phyloP scores from a whole-genome alignment of 2,329 filamentous ascomycete species.

The Monosporascus ibericus region DNA sequence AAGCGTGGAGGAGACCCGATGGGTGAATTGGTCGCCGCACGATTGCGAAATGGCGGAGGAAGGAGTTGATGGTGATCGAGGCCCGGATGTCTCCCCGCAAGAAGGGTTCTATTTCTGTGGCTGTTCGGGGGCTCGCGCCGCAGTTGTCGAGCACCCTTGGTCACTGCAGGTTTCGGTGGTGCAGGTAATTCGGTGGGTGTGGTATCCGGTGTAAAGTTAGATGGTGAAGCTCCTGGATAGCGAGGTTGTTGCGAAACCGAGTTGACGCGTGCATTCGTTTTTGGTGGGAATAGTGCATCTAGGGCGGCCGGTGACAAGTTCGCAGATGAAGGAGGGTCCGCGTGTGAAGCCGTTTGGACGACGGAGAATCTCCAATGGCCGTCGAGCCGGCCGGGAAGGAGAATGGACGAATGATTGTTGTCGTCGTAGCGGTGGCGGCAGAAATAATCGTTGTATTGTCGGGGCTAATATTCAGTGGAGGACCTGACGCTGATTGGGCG shows the following conservation, averaged over 20 bases:
- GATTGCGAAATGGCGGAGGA: conserved; percentile 40
- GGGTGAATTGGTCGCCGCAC: conserved; percentile 23
- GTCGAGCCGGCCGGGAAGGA: conserved; percentile 16
- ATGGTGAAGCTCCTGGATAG: conserved; percentile 1
- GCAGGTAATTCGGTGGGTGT: neutral
- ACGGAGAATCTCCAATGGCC: conserved; percentile 12
- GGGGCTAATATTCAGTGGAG: too few relatives aligned
- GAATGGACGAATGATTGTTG: neutral
- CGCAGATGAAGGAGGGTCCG: conserved; percentile 12
- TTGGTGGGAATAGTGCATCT: conserved; percentile 10
- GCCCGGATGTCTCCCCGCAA: conserved; percentile 11
- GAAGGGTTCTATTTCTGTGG: conserved; percentile 16
- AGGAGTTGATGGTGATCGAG: conserved; percentile 14
- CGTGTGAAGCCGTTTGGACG: conserved; percentile 29
- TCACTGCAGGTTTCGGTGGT: conserved; percentile 4
- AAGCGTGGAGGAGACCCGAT: conserved; percentile 33
- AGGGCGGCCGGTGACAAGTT: conserved; percentile 23
- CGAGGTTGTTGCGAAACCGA: conserved; percentile 12
- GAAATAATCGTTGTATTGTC: too few relatives aligned
- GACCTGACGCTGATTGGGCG: too few relatives aligned
- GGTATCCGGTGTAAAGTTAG: neutral
- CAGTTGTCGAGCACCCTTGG: conserved; percentile 1
- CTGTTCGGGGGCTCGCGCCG: neutral
- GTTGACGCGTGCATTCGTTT: conserved; percentile 5
- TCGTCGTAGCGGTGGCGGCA: neutral